Evolutionary conservation across 2,329 filamentous ascomycete genomes (phyloP).

Genomic region (Magnaporthiopsis incrustans): DNA sequence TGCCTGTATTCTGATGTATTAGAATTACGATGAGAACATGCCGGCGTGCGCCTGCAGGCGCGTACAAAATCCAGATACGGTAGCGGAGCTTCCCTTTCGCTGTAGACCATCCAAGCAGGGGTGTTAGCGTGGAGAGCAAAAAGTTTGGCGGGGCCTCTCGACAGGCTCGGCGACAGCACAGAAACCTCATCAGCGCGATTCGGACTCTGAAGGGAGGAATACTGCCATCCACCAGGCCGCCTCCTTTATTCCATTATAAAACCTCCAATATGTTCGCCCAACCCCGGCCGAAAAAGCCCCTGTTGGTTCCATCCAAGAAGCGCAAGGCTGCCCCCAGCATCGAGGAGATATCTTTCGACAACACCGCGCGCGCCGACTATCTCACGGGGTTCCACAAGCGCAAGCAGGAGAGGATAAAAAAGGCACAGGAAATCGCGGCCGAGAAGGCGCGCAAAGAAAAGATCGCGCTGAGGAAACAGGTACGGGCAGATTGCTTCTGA

Average conservation of each 20-base stretch:
- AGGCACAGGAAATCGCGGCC: constrained; percentile 73
- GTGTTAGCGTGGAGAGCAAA: not conserved
- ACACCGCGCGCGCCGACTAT: constrained; percentile 71
- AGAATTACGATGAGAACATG: not conserved
- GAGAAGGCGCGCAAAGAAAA: constrained; percentile 72
- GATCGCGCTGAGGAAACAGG: constrained; percentile 66
- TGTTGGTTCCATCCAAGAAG: constrained; percentile 57
- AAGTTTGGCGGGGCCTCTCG: constrained; percentile 4
- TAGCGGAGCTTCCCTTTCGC: not conserved
- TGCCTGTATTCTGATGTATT: too few relatives aligned
- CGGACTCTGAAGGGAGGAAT: not conserved
- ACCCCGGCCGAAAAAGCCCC: constrained; percentile 51
- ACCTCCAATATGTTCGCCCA: constrained; percentile 36
- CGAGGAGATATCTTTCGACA: constrained; percentile 83
- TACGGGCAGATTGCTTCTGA: constrained; percentile 5
- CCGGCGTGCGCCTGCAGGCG: not conserved
- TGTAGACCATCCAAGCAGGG: not conserved
- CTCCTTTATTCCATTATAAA: not conserved
- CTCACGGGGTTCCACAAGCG: constrained; percentile 96
- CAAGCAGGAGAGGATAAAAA: constrained; percentile 76
- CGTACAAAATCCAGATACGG: not conserved
- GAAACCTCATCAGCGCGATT: not conserved
- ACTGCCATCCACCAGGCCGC: too few relatives aligned
- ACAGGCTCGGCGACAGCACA: not conserved
- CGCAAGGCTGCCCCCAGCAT: constrained; percentile 52